A percentile compares a stretch with the other conserved stretches of the same genome.
Conservation (phyloP, 2,329 filamentous ascomycete genomes). For the Amylocarpus encephaloides region DNA sequence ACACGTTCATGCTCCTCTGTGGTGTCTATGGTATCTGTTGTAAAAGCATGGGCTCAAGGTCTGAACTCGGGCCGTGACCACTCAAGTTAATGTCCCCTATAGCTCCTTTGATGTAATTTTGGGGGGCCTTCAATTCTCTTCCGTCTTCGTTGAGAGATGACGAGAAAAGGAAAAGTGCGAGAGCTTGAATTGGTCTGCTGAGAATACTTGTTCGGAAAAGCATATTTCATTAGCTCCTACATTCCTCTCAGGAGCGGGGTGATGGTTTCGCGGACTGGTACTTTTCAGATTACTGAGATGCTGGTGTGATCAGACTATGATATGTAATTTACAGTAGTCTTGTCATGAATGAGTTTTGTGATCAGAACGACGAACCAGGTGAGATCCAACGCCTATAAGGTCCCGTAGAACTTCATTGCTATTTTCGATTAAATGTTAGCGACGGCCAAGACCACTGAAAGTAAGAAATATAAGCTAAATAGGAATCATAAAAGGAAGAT, state of each 20-base stretch:
- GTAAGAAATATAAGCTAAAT: too few species aligned
- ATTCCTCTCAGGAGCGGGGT: not conserved
- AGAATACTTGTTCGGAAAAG: conserved; percentile 7
- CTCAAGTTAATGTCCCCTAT: not conserved
- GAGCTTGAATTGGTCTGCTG: not conserved
- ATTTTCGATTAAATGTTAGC: conserved; percentile 5
- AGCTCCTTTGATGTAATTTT: not conserved
- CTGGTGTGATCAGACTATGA: conserved; percentile 1
- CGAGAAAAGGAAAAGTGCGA: conserved; percentile 3
- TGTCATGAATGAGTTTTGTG: not conserved
- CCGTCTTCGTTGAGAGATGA: conserved; percentile 1
- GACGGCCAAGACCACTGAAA: conserved; percentile 8
- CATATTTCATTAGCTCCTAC: conserved; percentile 5
- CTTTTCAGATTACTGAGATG: conserved; percentile 8
- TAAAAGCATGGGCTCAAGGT: not conserved
- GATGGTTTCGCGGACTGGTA: conserved; percentile 3
- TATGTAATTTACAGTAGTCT: not conserved
- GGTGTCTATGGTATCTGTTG: not conserved
- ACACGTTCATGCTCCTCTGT: not conserved
- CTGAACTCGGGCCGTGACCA: not conserved
- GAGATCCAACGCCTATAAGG: conserved; percentile 5
- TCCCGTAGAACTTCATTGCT: conserved; percentile 3
- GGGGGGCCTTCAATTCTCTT: not conserved
- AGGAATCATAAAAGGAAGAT: too few species aligned
- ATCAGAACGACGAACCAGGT: not conserved